Conservation (phyloP, 2,329 filamentous ascomycete species). For the Penicillium sp. region DNA sequence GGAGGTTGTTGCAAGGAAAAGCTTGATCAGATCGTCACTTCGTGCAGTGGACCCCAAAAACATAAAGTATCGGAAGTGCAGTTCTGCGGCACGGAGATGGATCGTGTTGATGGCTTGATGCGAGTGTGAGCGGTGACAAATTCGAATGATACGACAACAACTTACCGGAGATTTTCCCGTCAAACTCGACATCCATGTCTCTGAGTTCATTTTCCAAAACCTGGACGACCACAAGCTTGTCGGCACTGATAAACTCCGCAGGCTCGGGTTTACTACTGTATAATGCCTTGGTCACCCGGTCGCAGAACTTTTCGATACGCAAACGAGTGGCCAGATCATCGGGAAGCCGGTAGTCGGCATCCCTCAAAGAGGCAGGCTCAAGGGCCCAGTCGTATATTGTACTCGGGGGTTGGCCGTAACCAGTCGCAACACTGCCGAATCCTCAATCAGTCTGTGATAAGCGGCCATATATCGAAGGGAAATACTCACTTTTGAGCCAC, state of each 20-base stretch:
- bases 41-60: constrained; percentile 46
- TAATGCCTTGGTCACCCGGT: constrained; percentile 55
- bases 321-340: constrained; percentile 51
- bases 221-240: constrained; percentile 44
- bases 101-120: constrained; percentile 45
- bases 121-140: neutral
- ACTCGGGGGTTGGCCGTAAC: constrained; percentile 62
- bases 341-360: constrained; percentile 48
- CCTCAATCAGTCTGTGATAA: constrained; percentile 10
- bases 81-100: constrained; percentile 45
- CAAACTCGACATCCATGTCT: constrained; percentile 54
- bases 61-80: constrained; percentile 47
- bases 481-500: constrained; percentile 60
- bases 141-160: neutral
- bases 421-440: constrained; percentile 55
- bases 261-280: constrained; percentile 58
- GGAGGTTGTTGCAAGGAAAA: constrained; percentile 46
- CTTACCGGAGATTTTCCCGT: constrained; percentile 37
- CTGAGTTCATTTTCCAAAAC: constrained; percentile 46
- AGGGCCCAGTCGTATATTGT: constrained; percentile 60
- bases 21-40: constrained; percentile 44
- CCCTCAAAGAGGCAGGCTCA: constrained; percentile 43
- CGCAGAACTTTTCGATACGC: constrained; percentile 57
- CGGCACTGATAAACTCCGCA: constrained; percentile 46
- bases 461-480: neutral